Percentiles rank a stretch among this genome's conserved stretches.
phyloP scores from a whole-genome alignment of 176 grass and related monocot genomes.

The Lolium perenne region DNA sequence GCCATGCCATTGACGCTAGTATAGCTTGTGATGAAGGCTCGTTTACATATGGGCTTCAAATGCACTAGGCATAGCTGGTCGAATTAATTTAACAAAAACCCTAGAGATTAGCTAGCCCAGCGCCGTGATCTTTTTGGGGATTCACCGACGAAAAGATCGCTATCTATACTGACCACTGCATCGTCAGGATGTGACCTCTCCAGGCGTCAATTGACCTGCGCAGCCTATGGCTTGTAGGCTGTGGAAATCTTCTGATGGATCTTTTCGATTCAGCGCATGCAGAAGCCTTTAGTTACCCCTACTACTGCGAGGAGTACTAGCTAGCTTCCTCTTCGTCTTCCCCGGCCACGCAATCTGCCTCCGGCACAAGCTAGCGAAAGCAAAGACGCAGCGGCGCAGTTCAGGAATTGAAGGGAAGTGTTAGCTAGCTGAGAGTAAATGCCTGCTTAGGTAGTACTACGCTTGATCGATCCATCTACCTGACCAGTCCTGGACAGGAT shows the following conservation, averaged over 20 bases:
- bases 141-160: slow-evolving; percentile 36
- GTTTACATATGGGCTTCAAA: not conserved
- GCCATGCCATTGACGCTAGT: not conserved
- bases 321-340: not conserved
- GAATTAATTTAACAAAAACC: not conserved
- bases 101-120: not conserved
- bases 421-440: not conserved
- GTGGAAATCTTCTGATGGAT: not conserved
- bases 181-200: slow-evolving; percentile 50
- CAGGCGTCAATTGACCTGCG: slow-evolving; percentile 38
- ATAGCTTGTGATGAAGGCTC: not conserved
- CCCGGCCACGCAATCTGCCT: slow-evolving; percentile 37
- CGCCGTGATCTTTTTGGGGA: slow-evolving; percentile 32
- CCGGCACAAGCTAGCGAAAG: slow-evolving; percentile 32
- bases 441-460: not conserved
- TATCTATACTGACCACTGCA: slow-evolving; percentile 38
- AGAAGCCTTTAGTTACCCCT: slow-evolving; percentile 7
- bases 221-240: not conserved
- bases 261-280: not conserved
- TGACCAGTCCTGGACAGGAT: slow-evolving; percentile 38
- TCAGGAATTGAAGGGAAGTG: not conserved
- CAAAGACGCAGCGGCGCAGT: not conserved
- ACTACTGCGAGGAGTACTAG: not conserved
- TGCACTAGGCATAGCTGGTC: not conserved
- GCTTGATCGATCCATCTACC: slow-evolving; percentile 14